Evolutionary conservation across 257 asterid genomes (phyloP).

Genomic region (Fraxinus cuspidata): DNA sequence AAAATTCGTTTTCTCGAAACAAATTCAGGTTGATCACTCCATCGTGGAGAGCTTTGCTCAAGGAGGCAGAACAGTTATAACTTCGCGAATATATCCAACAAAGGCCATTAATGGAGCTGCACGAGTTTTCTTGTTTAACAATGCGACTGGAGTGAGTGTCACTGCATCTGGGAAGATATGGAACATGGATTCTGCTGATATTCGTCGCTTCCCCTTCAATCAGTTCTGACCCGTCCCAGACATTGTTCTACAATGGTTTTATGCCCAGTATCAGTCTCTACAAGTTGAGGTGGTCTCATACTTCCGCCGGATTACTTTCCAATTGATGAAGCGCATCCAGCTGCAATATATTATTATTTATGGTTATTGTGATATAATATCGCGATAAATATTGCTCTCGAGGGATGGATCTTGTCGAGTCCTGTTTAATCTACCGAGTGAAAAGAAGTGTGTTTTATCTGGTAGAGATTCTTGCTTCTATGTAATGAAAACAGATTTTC

Average conservation of each 20-base stretch:
- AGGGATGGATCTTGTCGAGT: background rate
- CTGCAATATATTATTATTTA: background rate
- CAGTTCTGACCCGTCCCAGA: constrained; percentile 2
- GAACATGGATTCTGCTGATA: constrained; percentile 69
- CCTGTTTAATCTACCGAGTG: background rate
- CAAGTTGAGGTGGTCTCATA: background rate
- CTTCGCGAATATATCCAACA: constrained; percentile 83
- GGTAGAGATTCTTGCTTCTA: background rate
- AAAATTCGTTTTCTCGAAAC: background rate
- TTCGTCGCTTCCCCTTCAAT: constrained; percentile 44
- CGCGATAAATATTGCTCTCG: too few species aligned
- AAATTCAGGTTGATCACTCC: constrained; percentile 76
- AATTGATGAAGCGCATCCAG: background rate
- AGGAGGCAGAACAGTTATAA: constrained; percentile 73
- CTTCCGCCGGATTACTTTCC: background rate
- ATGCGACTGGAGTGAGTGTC: constrained; percentile 61
- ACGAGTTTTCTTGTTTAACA: constrained; percentile 70
- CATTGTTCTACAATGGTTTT: background rate
- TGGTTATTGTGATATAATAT: background rate
- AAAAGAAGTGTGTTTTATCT: background rate
- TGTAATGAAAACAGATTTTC: background rate
- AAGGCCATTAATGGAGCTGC: constrained; percentile 59
- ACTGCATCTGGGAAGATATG: constrained; percentile 68
- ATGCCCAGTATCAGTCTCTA: background rate
- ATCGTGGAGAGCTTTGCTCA: constrained; percentile 89